These are phyloP conservation scores for Fusarium duplospermum DNA, from an alignment of 2,329 filamentous ascomycete genomes.

Conservation along the genomic window DNA sequence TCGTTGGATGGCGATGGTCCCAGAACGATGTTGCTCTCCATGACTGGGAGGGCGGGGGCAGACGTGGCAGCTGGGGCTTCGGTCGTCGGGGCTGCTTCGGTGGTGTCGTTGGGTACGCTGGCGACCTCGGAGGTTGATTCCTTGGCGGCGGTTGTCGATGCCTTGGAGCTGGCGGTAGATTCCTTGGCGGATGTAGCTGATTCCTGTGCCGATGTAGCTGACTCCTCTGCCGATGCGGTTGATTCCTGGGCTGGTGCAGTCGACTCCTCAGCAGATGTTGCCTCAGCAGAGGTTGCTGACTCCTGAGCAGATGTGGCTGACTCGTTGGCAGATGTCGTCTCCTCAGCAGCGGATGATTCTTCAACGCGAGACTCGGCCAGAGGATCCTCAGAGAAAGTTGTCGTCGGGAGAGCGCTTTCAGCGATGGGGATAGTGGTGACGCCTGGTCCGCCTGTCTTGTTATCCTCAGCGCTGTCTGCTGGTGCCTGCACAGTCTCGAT, in stretches of 20 bases:
- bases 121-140: neutral
- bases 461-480: neutral
- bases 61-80: neutral
- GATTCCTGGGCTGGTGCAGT: neutral
- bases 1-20: slow-evolving; percentile 24
- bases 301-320: neutral
- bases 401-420: slow-evolving; percentile 43
- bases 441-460: slow-evolving; percentile 31
- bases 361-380: slow-evolving; percentile 10
- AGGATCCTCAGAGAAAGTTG: slow-evolving; percentile 41
- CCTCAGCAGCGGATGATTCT: neutral
- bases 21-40: slow-evolving; percentile 36
- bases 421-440: slow-evolving; percentile 48
- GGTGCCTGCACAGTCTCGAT: slow-evolving; percentile 32
- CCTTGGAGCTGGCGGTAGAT: neutral
- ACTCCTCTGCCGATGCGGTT: neutral
- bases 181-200: neutral
- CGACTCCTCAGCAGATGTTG: neutral
- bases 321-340: neutral
- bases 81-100: neutral
- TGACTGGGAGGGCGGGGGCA: slow-evolving; percentile 30
- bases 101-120: slow-evolving; percentile 4
- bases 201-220: neutral
- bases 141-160: neutral
- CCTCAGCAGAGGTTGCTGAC: neutral